Percentiles rank a stretch among this genome's conserved stretches.
phyloP scores from a whole-genome alignment of 1,284 basidiomycete genomes.

The Crepidotus sp. region DNA sequence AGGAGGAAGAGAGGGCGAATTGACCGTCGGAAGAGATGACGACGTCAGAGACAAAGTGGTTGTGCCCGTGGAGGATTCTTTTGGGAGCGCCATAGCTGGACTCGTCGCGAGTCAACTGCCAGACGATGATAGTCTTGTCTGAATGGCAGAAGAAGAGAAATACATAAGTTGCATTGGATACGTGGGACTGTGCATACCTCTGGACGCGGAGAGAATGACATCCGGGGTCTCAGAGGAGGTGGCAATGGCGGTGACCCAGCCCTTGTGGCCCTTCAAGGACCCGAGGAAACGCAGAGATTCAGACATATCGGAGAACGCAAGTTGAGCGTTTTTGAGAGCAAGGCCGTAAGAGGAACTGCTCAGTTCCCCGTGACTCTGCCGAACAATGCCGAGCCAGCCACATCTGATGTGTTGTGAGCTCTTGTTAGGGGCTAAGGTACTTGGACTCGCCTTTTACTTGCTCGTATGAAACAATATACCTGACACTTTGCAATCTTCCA shows the following conservation, averaged over 20 bases:
- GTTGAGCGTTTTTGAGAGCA: no score
- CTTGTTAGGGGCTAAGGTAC: no score
- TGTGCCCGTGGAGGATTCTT: slow-evolving; percentile 97
- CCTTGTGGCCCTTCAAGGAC: slow-evolving; percentile 90
- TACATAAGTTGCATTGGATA: slow-evolving; percentile 16
- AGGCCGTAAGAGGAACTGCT: no score
- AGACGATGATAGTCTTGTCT: slow-evolving; percentile 99
- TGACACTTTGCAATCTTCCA: no score
- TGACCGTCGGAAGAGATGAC: slow-evolving; percentile 98
- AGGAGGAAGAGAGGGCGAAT: slow-evolving; percentile 98
- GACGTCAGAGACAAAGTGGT: slow-evolving; percentile 99
- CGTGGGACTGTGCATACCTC: slow-evolving; percentile 53
- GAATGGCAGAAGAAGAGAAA: slow-evolving; percentile 22
- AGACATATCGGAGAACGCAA: no score
- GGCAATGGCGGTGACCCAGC: slow-evolving; percentile 95
- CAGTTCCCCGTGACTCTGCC: no score
- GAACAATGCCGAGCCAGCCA: no score
- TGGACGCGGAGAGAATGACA: slow-evolving; percentile 94
- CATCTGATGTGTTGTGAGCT: no score
- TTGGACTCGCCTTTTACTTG: no score
- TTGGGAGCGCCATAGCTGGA: slow-evolving; percentile 91
- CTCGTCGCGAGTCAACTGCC: slow-evolving; percentile 97
- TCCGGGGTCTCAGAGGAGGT: slow-evolving; percentile 96
- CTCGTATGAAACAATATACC: no score
- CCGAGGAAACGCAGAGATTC: slow-evolving; percentile 90